Evolutionary conservation across 768 basidiomycete genomes (phyloP).

Genomic region (Saitozyma sp.): DNA sequence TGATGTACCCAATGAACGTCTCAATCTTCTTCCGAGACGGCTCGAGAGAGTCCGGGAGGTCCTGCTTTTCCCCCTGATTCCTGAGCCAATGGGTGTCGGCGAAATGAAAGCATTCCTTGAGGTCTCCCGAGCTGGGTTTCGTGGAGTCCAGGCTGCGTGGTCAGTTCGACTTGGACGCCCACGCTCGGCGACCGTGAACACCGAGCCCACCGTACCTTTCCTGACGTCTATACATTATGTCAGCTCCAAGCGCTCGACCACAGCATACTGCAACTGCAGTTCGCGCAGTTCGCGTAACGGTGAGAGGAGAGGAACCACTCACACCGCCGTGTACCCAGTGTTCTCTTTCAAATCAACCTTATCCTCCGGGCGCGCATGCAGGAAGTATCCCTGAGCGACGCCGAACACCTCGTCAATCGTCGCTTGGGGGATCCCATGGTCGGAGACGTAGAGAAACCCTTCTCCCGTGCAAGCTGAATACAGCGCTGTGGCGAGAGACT

Average conservation of each 20-base stretch:
- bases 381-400: slow-evolving; percentile 1
- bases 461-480: slow-evolving; percentile 7
- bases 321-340: slow-evolving; percentile 11
- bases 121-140: slow-evolving; percentile 6
- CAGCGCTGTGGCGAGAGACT: slow-evolving; percentile 1
- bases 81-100: slow-evolving; percentile 6
- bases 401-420: slow-evolving; percentile 6
- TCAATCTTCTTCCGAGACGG: slow-evolving; percentile 1
- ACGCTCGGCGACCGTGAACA: no score
- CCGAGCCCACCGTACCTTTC: slow-evolving; percentile 2
- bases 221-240: background rate
- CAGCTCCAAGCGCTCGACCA: slow-evolving; percentile 1
- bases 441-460: slow-evolving; percentile 13
- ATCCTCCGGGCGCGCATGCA: slow-evolving; percentile 1
- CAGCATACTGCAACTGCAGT: no score
- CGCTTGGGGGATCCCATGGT: slow-evolving; percentile 8
- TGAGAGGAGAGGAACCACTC: no score
- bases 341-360: slow-evolving; percentile 3
- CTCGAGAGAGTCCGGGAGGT: slow-evolving; percentile 7
- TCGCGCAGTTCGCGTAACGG: no score
- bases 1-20: background rate
- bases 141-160: slow-evolving; percentile 6
- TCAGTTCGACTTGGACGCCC: background rate
- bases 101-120: slow-evolving; percentile 14
- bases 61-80: background rate